phyloP scores from a whole-genome alignment of 73 alveolate genomes.

The Symbiodinium pilosum region DNA sequence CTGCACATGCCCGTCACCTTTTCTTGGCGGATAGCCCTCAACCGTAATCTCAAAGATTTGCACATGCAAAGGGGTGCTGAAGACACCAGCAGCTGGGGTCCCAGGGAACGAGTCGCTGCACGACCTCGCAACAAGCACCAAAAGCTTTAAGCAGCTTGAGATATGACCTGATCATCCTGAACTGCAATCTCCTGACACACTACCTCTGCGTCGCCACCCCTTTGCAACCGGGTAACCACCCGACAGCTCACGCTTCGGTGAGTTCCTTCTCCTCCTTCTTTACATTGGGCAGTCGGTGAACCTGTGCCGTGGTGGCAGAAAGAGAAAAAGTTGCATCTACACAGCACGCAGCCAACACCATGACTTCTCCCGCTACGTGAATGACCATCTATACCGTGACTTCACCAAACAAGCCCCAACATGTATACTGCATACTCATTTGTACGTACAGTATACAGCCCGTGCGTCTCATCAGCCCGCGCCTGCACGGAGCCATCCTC shows the following conservation, averaged over 20 bases:
- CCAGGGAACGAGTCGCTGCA: background rate
- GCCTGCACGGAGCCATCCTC: constrained; percentile 47
- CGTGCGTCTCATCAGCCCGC: background rate
- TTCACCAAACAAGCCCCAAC: background rate
- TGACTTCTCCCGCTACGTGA: background rate
- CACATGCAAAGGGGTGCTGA: constrained; percentile 12
- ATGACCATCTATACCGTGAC: background rate
- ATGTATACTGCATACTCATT: no score
- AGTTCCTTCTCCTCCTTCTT: constrained; percentile 28
- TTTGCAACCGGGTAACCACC: background rate
- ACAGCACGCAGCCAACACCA: no score
- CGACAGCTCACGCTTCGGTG: constrained; percentile 36
- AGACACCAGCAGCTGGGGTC: background rate
- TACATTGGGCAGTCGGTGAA: constrained; percentile 9
- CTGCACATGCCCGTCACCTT: no score
- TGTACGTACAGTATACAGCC: background rate
- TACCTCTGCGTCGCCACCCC: no score
- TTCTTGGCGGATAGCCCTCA: no score
- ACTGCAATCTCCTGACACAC: no score
- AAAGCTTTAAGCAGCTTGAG: no score
- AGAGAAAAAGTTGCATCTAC: no score
- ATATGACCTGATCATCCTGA: no score
- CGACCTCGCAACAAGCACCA: no score
- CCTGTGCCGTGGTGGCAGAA: background rate
- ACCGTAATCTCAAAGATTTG: background rate